Percentiles rank a stretch among this genome's conserved stretches.
phyloP scores from a whole-genome alignment of 169 alveolate species.

The Eimeria acervulina region DNA sequence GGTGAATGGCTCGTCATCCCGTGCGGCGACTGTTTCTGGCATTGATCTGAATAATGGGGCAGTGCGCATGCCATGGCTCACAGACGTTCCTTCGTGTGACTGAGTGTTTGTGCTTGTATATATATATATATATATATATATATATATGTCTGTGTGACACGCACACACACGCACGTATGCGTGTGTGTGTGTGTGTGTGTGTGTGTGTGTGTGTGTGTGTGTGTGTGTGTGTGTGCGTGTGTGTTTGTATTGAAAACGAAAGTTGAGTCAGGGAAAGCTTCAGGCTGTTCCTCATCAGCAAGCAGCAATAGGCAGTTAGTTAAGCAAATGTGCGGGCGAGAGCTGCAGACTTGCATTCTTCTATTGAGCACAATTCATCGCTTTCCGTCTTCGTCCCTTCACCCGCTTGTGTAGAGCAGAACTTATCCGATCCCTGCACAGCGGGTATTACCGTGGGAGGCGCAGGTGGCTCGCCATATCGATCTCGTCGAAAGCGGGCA shows the following conservation, averaged over 20 bases:
- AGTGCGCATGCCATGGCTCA: background rate
- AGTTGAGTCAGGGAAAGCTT: background rate
- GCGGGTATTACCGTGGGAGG: background rate
- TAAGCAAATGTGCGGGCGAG: background rate
- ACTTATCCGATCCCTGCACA: slow-evolving; percentile 16
- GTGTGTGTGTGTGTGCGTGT: background rate
- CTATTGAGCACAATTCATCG: slow-evolving; percentile 56
- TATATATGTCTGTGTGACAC: too few relatives aligned
- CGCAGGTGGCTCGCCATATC: background rate
- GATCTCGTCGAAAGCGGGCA: background rate
- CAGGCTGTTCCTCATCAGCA: background rate
- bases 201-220: background rate
- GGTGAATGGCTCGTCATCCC: background rate
- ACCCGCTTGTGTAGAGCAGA: slow-evolving; percentile 35
- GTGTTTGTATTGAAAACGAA: background rate
- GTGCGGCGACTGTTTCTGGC: background rate
- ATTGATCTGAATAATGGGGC: slow-evolving; percentile 16
- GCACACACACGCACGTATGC: too few relatives aligned
- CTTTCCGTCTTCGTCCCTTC: slow-evolving; percentile 40
- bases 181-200: background rate
- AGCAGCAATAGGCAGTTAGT: background rate
- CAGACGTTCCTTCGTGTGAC: background rate
- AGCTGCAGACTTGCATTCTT: slow-evolving; percentile 56
- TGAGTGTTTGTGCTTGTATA: background rate
- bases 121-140: background rate